Evolutionary conservation across 108 stramenopile species (phyloP).

Genomic region (Pseudonitzschia multiseries): DNA sequence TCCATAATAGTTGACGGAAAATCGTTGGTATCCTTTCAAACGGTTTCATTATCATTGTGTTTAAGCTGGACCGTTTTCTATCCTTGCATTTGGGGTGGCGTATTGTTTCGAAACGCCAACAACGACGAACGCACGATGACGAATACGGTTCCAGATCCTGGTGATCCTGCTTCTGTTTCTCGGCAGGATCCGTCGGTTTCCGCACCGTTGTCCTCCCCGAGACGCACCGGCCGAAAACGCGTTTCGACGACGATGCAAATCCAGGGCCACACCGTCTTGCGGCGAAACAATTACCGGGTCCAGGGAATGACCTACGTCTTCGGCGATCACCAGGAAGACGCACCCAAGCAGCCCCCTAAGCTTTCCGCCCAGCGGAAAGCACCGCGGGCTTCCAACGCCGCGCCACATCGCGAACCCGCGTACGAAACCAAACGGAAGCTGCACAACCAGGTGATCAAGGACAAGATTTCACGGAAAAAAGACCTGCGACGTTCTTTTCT

Average conservation of each 20-base stretch:
- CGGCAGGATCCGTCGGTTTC: no score
- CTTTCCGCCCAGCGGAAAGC: constrained; percentile 3
- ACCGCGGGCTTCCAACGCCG: not conserved
- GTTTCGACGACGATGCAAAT: constrained; percentile 49
- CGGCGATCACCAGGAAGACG: constrained; percentile 28
- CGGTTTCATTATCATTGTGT: no score
- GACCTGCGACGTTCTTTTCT: constrained; percentile 7
- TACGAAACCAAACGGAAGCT: constrained; percentile 1
- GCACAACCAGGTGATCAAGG: constrained; percentile 11
- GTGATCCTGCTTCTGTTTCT: no score
- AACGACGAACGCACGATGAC: no score
- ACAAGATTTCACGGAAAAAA: not conserved
- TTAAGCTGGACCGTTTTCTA: no score
- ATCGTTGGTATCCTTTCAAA: no score
- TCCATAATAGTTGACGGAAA: no score
- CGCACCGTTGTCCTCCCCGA: not conserved
- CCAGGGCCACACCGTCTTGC: constrained; percentile 55
- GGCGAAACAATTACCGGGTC: constrained; percentile 54
- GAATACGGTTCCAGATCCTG: no score
- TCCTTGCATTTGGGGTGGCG: no score
- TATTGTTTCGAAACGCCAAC: no score
- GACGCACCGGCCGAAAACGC: constrained; percentile 46
- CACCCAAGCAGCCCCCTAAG: constrained; percentile 22
- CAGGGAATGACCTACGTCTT: constrained; percentile 41
- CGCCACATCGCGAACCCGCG: not conserved